Evolutionary conservation across 768 basidiomycete genomes (phyloP).

Genomic region (Panus rudis): DNA sequence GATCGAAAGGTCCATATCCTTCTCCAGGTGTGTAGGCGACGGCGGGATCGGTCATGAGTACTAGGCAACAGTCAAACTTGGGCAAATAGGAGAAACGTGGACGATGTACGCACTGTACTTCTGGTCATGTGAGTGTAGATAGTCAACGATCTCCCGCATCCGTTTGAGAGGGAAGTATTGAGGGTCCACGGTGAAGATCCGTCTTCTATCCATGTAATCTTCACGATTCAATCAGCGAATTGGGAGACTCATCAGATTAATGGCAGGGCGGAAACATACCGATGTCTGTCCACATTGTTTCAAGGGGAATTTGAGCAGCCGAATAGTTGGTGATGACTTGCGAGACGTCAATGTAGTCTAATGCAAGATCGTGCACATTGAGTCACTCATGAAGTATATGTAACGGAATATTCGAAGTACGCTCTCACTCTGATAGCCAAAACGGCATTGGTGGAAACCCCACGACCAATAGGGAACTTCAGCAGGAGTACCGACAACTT

Average conservation of each 20-base stretch:
- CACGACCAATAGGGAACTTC: constrained; percentile 73
- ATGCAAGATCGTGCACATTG: background rate
- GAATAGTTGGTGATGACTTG: constrained; percentile 57
- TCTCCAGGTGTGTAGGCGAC: constrained; percentile 43
- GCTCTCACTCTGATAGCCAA: constrained; percentile 51
- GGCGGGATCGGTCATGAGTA: constrained; percentile 72
- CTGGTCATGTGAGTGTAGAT: constrained; percentile 55
- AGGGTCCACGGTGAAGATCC: constrained; percentile 64
- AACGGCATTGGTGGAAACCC: constrained; percentile 68
- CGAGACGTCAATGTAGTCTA: constrained; percentile 58
- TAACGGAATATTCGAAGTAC: no score
- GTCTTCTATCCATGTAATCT: constrained; percentile 68
- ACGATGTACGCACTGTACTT: constrained; percentile 38
- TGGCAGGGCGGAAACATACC: constrained; percentile 28
- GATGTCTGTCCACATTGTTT: constrained; percentile 80
- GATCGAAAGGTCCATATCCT: constrained; percentile 46
- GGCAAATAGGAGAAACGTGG: background rate
- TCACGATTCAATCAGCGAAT: background rate
- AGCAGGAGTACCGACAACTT: constrained; percentile 58
- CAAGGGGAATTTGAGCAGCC: constrained; percentile 54
- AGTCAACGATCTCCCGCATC: constrained; percentile 59
- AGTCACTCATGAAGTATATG: background rate
- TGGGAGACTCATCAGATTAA: background rate
- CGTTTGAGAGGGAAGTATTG: constrained; percentile 56
- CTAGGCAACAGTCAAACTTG: constrained; percentile 23